Evolutionary conservation across 164 flowering plant species (phyloP), one percentile per base, ranked within the genome.

Genomic region (grape (Vitis vinifera)): DNA sequence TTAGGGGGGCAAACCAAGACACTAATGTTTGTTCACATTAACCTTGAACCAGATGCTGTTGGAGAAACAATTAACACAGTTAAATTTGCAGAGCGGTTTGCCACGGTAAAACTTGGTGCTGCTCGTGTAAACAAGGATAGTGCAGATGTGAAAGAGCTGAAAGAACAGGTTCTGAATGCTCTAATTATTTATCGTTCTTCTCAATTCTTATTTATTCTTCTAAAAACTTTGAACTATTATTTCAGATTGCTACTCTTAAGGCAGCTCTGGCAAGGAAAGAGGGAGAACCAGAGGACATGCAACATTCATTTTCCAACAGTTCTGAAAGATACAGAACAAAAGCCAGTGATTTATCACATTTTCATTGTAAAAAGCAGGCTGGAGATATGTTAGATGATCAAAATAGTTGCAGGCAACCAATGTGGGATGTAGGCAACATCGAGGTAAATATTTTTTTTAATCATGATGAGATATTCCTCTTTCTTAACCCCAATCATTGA

Each of bases 1-100:
- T 59, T 71, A 93, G 98, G 98, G 14, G 96, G 98, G 53, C 97
- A 93, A 62, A 97, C 98, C 51, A 94, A 94, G 86, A 94, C 98
- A 15, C 72, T 94, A 4, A 94, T 94, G 98, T 94, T 94, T 86
- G 97, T 94, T 67, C 97, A 94, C 79, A 88, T 92, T 70, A 91
- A 94, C 81, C 98, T 97, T 55, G 97, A 84, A 73, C 68, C 77
- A 19, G 80, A 88, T 78, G 90, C 91, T 37, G 31, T 81, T 51
- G 92, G 91, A 63, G 95, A 90, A 77, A 88, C 92, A 58, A 72
- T 88, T 66, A 90, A 92, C 73, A 90, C 90, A 19, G 84, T 90
- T 59, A 90, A 90, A 73, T 90, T 90, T 80, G 95, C 95, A 5
- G 95, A 90, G 76, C 80, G 95, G 31, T 92, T 90, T 49, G 84